Base-by-base conservation (phyloP, 2,329 filamentous ascomycete species). In the Venturia carpophila region DNA sequence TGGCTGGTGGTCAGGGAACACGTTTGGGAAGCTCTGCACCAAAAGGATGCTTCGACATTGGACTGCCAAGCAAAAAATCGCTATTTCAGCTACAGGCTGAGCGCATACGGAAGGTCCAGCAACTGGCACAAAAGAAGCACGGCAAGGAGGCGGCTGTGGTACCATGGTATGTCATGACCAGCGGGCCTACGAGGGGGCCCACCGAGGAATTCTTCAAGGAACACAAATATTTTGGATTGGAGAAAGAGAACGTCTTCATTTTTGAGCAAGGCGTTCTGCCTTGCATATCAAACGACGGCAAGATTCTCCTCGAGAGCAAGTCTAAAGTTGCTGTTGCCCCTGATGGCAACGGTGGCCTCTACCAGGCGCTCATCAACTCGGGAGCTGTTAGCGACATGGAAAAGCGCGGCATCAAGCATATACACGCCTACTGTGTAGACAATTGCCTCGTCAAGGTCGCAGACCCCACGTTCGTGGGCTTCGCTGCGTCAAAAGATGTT, bases 101-200 rank as follows among this genome's bases (percentile, higher is more conserved):
- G 84, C 84, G 94, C 64, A 97, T 99, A 74, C 83, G 83, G 72
- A 95, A 92, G 80, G 79, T 96, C 10, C 90, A 97, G 79, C 79
- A 87, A 71, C 81, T 97, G 69, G 92, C 93, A 55, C 83, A 86
- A 71, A 86, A 89, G 76, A 86, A 87, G 74, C 81, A 84, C 64
- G 83, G 83, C 66, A 82, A 83, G 69, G 74, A 72, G 60, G 80
- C 79, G 67, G 80, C 80, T 61, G 81, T 88, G 41, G 87, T 97
- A 52, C 94, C 94, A 15, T 99, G 94, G 94, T 99, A 99, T 79
- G 91, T 99, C 77, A 99, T 99, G 94, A 99, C 94, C 72, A 96
- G 91, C 72, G 94, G 94, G 5, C 94, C 94, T 58, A 99, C 94
- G 9, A 86, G 92, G 70, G 86, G 86, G 67, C 91, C 92, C 49